Evolutionary conservation across 495 filamentous ascomycete species (phyloP).

Genomic region (Penicillium bialowiezense): DNA sequence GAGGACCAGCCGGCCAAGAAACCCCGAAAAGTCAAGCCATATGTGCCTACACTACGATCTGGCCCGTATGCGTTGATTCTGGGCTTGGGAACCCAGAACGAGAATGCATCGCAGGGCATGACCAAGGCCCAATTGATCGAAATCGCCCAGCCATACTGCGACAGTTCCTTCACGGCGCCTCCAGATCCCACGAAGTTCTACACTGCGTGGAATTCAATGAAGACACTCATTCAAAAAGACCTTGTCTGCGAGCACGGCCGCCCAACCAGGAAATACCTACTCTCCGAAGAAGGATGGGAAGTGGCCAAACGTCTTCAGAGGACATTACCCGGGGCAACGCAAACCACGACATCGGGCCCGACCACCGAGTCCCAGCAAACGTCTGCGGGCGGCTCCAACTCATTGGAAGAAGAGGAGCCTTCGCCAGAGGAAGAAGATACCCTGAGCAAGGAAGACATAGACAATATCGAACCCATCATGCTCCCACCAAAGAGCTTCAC

Average conservation of each 20-base stretch:
- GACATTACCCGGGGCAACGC: conserved; percentile 29
- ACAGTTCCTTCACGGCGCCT: conserved; percentile 70
- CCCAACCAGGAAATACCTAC: conserved; percentile 63
- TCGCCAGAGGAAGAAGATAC: conserved; percentile 2
- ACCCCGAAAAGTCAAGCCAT: conserved; percentile 60
- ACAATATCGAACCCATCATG: conserved; percentile 48
- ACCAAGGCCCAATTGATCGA: conserved; percentile 69
- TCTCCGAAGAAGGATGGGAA: conserved; percentile 80
- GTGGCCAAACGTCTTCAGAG: conserved; percentile 66
- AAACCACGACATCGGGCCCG: conserved; percentile 13
- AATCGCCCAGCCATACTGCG: conserved; percentile 68
- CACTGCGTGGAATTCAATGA: conserved; percentile 87
- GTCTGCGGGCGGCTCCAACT: neutral
- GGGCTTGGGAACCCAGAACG: conserved; percentile 59
- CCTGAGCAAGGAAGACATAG: neutral
- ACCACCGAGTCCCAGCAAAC: neutral
- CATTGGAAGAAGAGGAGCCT: conserved; percentile 1
- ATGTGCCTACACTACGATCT: conserved; percentile 69
- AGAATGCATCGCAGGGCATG: conserved; percentile 54
- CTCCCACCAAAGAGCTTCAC: conserved; percentile 66
- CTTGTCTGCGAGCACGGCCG: conserved; percentile 69
- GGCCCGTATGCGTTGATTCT: conserved; percentile 74
- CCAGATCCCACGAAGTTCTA: conserved; percentile 66
- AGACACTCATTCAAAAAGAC: conserved; percentile 70
- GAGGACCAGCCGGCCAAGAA: conserved; percentile 57